Base-by-base conservation (phyloP, 2,329 filamentous ascomycete genomes). In the Colletotrichum sp. region DNA sequence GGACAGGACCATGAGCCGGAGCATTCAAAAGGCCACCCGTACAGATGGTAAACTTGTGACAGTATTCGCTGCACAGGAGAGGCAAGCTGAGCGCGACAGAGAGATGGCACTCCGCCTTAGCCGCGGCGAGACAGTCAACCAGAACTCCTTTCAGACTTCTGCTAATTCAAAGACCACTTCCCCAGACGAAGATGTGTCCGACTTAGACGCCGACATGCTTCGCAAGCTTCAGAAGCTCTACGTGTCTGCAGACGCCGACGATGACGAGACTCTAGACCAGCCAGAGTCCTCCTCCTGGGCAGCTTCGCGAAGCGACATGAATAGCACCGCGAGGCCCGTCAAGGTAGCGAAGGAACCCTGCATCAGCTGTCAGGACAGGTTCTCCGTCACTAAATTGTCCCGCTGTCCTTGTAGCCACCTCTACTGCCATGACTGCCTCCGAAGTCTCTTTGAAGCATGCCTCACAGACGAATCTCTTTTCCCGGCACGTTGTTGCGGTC, bases 401-500 rank as follows among this genome's bases (percentile, higher is more conserved):
- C 68, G 44, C 36, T 79, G 69, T 15, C 81, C 86, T 28, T 84
- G 90, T 80, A 12, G 80, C 0, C 89, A 93, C 76, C 78, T 85
- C 4, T 93, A 91, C 80, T 93, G 91, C 78, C 79, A 80, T 0
- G 77, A 76, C 1, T 93, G 91, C 78, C 77, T 92, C 0, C 78
- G 78, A 3, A 71, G 76, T 0, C 84, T 91, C 0, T 89, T 92
- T 79, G n/a, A 75, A 2, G 70, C 79, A 0, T 84, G 88, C 0
- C 83, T 89, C 27, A 81, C 73, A 0, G 88, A 91, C 75, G 88
- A 92, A 71, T 83, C 86, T 0, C 78, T 90, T 0, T 93, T 91
- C 72, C 91, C 91, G 0, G 90, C 91, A 0, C 84, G 85, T 3
- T 93, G 91, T 81, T 92, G 90, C 78, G 74, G 78, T 0, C 77